phyloP scores from a whole-genome alignment of 2,329 filamentous ascomycete species.

The Exophiala sp. region DNA sequence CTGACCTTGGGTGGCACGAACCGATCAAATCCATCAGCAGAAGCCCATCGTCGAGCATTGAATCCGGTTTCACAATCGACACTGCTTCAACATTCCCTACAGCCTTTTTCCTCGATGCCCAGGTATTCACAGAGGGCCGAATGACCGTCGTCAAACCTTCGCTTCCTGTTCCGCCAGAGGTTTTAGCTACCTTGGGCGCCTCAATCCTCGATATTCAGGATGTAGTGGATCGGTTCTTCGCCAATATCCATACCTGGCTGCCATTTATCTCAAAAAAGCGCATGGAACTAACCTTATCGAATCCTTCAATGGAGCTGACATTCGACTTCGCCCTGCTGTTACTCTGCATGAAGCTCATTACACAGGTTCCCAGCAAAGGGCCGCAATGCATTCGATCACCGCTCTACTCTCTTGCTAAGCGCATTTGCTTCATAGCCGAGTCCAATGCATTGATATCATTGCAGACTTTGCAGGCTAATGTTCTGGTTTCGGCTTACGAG shows the following conservation, averaged over 20 bases:
- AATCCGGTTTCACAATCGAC: background rate
- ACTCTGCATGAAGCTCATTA: constrained; percentile 32
- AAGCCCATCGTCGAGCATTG: constrained; percentile 5
- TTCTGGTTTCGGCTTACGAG: constrained; percentile 36
- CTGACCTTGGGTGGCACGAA: constrained; percentile 16
- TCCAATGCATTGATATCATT: constrained; percentile 29
- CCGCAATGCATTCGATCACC: constrained; percentile 14
- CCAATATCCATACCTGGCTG: constrained; percentile 29
- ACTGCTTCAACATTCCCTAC: constrained; percentile 18
- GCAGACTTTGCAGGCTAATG: constrained; percentile 31
- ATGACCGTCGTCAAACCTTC: constrained; percentile 17
- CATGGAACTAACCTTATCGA: constrained; percentile 22
- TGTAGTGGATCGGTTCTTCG: constrained; percentile 26
- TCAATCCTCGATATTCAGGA: constrained; percentile 25
- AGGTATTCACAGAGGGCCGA: constrained; percentile 19
- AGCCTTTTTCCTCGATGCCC: constrained; percentile 27
- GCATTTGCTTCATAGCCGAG: constrained; percentile 30
- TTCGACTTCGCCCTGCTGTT: constrained; percentile 32
- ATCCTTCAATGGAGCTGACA: constrained; percentile 24
- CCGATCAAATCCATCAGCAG: constrained; percentile 16
- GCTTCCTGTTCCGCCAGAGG: constrained; percentile 17
- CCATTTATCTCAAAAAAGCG: constrained; percentile 28
- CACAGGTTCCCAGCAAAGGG: constrained; percentile 16
- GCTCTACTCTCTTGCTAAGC: constrained; percentile 31
- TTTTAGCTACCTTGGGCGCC: constrained; percentile 21